phyloP scores from a whole-genome alignment of 176 grass and related monocot genomes.

The Juncus effusus region DNA sequence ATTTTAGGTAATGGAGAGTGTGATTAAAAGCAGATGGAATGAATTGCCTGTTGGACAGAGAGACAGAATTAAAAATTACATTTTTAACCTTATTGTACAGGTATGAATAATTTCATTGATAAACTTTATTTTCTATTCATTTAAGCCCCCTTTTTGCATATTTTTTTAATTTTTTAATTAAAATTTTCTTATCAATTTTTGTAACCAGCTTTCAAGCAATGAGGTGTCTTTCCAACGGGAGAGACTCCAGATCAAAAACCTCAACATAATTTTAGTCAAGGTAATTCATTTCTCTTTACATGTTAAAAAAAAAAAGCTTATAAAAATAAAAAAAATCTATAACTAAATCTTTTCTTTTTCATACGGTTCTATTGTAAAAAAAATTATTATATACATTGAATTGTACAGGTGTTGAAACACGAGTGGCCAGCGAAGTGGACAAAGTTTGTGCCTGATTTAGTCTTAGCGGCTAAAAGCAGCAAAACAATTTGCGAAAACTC shows the following conservation, averaged over 20 bases:
- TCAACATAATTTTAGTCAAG: constrained; percentile 97
- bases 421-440: constrained; percentile 95
- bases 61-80: constrained; percentile 98
- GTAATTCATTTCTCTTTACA: constrained; percentile 32
- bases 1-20: constrained; percentile 92
- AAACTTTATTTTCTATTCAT: background rate
- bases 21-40: constrained; percentile 98
- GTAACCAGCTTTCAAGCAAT: constrained; percentile 78
- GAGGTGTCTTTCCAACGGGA: constrained; percentile 85
- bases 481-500: constrained; percentile 99
- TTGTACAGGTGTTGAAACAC: constrained; percentile 85
- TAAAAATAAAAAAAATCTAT: background rate
- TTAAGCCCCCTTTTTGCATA: background rate
- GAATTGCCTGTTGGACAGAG: constrained; percentile 82
- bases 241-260: constrained; percentile 95
- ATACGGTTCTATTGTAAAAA: too few relatives aligned
- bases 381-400: too few relatives aligned
- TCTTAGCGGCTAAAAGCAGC: constrained; percentile 91
- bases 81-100: constrained; percentile 96
- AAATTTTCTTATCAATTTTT: background rate
- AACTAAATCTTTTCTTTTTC: too few relatives aligned
- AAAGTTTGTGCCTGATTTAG: constrained; percentile 92
- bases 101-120: constrained; percentile 15
- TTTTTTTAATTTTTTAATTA: background rate
- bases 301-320: background rate